Evolutionary conservation across 345 rosid genomes (phyloP).

Genomic region (Murraya koenigii): DNA sequence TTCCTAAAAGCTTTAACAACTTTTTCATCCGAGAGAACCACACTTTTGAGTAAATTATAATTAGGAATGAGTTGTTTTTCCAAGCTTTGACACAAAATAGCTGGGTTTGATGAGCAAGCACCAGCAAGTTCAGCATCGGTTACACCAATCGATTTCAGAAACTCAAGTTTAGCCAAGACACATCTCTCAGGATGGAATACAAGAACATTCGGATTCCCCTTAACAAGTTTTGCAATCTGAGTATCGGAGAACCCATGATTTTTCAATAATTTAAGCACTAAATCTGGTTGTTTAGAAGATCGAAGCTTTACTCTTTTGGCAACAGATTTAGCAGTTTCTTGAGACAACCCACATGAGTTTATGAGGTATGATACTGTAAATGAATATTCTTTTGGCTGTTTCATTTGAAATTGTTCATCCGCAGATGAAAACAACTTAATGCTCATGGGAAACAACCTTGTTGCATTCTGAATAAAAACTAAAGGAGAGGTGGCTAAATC

Average conservation of each 20-base stretch:
- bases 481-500: neutral
- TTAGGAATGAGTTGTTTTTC: conserved; percentile 6
- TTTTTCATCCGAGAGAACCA: neutral
- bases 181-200: neutral
- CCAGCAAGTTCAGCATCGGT: neutral
- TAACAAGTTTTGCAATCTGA: conserved; percentile 15
- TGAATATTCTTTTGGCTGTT: neutral
- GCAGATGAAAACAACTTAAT: neutral
- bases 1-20: conserved; percentile 4
- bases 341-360: conserved; percentile 15
- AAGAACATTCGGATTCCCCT: neutral
- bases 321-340: conserved; percentile 6
- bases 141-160: conserved; percentile 14
- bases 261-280: neutral
- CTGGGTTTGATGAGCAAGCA: neutral
- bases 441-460: neutral
- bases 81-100: conserved; percentile 1
- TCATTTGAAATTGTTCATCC: neutral
- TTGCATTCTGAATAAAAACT: neutral
- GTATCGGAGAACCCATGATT: neutral
- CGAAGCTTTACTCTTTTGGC: neutral
- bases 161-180: conserved; percentile 10
- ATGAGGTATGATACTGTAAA: conserved; percentile 8
- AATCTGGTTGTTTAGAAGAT: neutral
- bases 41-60: conserved; percentile 11